Evolutionary conservation across 2,329 filamentous ascomycete species (phyloP).

Genomic region (Colletotrichum liaoningense): DNA sequence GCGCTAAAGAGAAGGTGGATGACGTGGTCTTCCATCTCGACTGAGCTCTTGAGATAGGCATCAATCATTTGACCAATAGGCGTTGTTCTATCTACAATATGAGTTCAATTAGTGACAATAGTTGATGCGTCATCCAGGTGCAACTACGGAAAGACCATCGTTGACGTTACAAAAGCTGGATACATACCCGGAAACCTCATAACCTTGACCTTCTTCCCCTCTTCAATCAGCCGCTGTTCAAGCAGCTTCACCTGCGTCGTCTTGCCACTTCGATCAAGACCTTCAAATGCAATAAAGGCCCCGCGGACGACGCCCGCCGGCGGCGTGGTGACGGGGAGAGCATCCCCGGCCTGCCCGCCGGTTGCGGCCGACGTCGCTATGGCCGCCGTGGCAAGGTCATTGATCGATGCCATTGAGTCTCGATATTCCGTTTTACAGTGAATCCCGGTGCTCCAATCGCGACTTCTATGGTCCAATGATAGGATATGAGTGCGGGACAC

Average conservation of each 20-base stretch:
- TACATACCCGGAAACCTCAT: conserved; percentile 69
- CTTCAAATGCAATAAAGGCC: conserved; percentile 86
- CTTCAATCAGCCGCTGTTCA: conserved; percentile 62
- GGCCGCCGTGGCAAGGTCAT: conserved; percentile 61
- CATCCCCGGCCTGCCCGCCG: conserved; percentile 4
- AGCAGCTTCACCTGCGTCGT: conserved; percentile 87
- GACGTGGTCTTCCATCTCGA: conserved; percentile 84
- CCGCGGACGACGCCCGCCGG: conserved; percentile 61
- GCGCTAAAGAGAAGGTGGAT: conserved; percentile 92
- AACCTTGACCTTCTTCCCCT: conserved; percentile 60
- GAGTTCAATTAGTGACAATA: not conserved
- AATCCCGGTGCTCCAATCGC: too few relatives aligned
- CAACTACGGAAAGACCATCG: too few relatives aligned
- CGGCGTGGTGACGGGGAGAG: not conserved
- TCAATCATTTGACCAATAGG: conserved; percentile 91
- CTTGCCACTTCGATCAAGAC: conserved; percentile 90
- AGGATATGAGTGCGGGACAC: not conserved
- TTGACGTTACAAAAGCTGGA: not conserved
- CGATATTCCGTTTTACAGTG: not conserved
- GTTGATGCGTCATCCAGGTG: not conserved
- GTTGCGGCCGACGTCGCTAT: conserved; percentile 52
- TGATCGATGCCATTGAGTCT: conserved; percentile 57
- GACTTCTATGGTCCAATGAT: not conserved
- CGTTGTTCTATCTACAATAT: conserved; percentile 78
- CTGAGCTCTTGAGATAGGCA: conserved; percentile 78